Evolutionary conservation across 1,284 basidiomycete species (phyloP), one percentile per base, ranked within the genome.

Genomic region (Microstroma glucosiphilum): DNA sequence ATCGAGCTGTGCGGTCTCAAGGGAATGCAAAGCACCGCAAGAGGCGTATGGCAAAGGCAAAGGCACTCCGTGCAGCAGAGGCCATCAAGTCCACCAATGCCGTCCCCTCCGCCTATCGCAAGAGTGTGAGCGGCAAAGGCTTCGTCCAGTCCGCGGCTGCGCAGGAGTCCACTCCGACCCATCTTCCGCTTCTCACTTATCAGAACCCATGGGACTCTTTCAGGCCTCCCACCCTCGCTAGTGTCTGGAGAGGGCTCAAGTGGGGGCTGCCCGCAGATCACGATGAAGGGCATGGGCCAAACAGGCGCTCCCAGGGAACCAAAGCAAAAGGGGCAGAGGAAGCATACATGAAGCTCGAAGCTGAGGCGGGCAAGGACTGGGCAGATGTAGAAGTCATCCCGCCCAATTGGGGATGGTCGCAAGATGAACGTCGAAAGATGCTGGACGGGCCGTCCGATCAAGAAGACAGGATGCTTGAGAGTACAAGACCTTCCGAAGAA

Each of bases 201-300:
- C 26, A 53, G 9, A 73, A 73, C 54, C 71, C 71, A 1, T 73
- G 71, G 71, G 17, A 66, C 19, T 69, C 61, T n/a, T 73, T 70
- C 51, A 66, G 63, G 30, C 64, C 69, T 25, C 67, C 71, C 1
- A 61, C 66, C 1, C 17, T 72, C 19, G 60, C 57, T 21, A 63
- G 65, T 6, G 42, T 67, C n/a, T 57, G 68, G n/a, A 48, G 51
- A 17, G 70, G 70, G 1, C 58, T 73, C n/a, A 66, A 70, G 54
- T 73, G 71, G 71, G 71, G 71, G 40, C 43, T 73, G n/a, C 71
- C 71, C 0, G 63, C 64, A 26, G 71, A 64, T 54, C 72, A 73
- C 41, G 59, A 53, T 4, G 70, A 73, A 55, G 70, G 70, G 1
- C 63, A 64, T 0, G 56, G 60, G 40, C 49, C 48, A 0, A n/a